Conservation (phyloP, 169 alveolate genomes). For the Cryptosporidium ubiquitum region DNA sequence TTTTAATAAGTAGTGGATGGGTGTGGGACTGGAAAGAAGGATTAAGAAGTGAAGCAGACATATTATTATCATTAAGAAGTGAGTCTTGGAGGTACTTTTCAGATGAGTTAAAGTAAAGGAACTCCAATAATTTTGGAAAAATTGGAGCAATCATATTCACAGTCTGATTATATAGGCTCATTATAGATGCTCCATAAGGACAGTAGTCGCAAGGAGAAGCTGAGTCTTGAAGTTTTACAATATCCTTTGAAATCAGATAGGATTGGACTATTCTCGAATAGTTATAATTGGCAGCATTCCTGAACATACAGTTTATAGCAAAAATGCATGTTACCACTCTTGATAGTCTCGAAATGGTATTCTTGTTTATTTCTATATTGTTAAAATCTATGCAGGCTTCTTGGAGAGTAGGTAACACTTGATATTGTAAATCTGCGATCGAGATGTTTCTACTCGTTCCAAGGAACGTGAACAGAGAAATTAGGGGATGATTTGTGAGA, state of each 20-base stretch:
- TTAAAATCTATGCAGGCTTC: constrained; percentile 45
- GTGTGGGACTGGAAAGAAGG: constrained; percentile 55
- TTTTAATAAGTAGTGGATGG: constrained; percentile 37
- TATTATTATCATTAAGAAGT: constrained; percentile 42
- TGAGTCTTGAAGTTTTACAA: constrained; percentile 23
- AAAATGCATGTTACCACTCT: constrained; percentile 40
- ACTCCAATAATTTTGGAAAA: constrained; percentile 37
- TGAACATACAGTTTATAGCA: constrained; percentile 52
- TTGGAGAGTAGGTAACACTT: constrained; percentile 51
- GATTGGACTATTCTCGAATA: constrained; percentile 41
- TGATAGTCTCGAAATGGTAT: constrained; percentile 13
- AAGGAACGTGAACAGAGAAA: constrained; percentile 53
- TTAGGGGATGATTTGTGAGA: constrained; percentile 47
- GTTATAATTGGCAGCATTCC: constrained; percentile 52
- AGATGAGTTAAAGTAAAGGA: constrained; percentile 60
- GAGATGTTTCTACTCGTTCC: constrained; percentile 60
- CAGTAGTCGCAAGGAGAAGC: background rate
- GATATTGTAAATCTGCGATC: constrained; percentile 70
- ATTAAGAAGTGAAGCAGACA: constrained; percentile 43
- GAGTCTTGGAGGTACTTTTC: constrained; percentile 59
- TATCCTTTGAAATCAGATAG: constrained; percentile 33
- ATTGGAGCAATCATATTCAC: background rate
- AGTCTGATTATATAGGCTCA: constrained; percentile 20
- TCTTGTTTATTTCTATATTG: background rate
- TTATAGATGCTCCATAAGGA: constrained; percentile 65